phyloP scores from a whole-genome alignment of 352 stramenopile species.

The Phytophthora crassamura region DNA sequence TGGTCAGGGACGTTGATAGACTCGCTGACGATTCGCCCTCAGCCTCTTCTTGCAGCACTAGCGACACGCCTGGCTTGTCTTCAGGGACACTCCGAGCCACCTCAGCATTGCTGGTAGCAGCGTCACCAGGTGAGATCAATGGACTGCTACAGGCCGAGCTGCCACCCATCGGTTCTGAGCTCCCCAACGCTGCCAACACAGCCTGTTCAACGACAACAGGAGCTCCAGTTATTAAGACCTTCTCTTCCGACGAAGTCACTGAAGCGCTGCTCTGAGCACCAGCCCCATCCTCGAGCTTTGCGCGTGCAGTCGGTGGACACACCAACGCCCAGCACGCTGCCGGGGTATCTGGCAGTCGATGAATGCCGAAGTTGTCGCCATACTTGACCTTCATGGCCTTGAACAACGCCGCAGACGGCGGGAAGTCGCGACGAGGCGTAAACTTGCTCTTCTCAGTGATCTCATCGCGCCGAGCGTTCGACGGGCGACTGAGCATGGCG shows the following conservation, averaged over 20 bases:
- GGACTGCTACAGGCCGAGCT: conserved; percentile 19
- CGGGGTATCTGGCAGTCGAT: conserved; percentile 73
- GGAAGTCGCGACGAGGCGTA: conserved; percentile 80
- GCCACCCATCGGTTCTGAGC: background rate
- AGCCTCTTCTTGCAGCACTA: background rate
- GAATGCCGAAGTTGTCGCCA: conserved; percentile 78
- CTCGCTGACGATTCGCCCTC: conserved; percentile 21
- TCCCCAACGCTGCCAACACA: background rate
- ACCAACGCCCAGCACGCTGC: conserved; percentile 85
- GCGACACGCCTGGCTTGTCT: conserved; percentile 4
- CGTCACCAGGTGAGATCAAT: background rate
- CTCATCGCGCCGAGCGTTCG: conserved; percentile 69
- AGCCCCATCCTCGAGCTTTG: conserved; percentile 63
- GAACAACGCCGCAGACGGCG: conserved; percentile 82
- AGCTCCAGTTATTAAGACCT: conserved; percentile 6
- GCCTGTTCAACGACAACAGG: background rate
- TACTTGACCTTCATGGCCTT: conserved; percentile 89
- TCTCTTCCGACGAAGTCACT: conserved; percentile 14
- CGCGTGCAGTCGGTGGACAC: conserved; percentile 59
- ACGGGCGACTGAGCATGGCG: conserved; percentile 58
- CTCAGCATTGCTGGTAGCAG: conserved; percentile 2
- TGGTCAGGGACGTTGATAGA: conserved; percentile 38
- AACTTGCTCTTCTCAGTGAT: conserved; percentile 87
- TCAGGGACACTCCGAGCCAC: conserved; percentile 20
- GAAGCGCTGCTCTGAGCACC: conserved; percentile 12